Percentiles rank a stretch among this genome's conserved stretches.
These are phyloP conservation scores for Houttuynia cordata DNA, from an alignment of 164 flowering plant genomes.

Conservation along the genomic window DNA sequence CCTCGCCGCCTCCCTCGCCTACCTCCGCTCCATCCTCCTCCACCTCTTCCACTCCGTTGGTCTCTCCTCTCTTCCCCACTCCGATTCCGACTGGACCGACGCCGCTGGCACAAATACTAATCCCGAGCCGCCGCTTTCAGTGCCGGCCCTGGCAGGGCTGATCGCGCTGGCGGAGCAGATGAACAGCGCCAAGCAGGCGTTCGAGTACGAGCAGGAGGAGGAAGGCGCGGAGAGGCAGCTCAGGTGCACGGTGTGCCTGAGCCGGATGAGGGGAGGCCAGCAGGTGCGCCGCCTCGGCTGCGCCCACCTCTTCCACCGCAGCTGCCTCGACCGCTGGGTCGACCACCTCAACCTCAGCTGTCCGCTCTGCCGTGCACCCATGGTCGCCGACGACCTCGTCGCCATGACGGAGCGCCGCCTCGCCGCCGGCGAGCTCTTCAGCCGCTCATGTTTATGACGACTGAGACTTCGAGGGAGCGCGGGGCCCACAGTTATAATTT, in stretches of 20 bases:
- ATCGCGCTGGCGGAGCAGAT: constrained; percentile 42
- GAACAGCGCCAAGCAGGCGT: constrained; percentile 19
- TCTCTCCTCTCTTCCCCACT: background rate
- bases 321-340: constrained; percentile 74
- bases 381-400: constrained; percentile 18
- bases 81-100: background rate
- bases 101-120: background rate
- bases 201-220: constrained; percentile 16
- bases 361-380: constrained; percentile 61
- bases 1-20: constrained; percentile 33
- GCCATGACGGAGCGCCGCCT: constrained; percentile 15
- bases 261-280: constrained; percentile 39
- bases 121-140: constrained; percentile 14
- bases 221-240: constrained; percentile 4
- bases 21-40: constrained; percentile 22
- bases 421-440: constrained; percentile 13
- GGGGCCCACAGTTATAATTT: no score
- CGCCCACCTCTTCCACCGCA: constrained; percentile 61
- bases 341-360: constrained; percentile 46
- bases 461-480: no score
- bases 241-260: constrained; percentile 59
- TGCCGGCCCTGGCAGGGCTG: constrained; percentile 33
- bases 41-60: constrained; percentile 22
- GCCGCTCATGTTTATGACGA: constrained; percentile 5
- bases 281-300: constrained; percentile 49